A percentile compares a stretch with the other conserved stretches of the same genome.
These are phyloP conservation scores for Venturia carpophila DNA, from an alignment of 2,329 filamentous ascomycete genomes.

Conservation along the genomic window DNA sequence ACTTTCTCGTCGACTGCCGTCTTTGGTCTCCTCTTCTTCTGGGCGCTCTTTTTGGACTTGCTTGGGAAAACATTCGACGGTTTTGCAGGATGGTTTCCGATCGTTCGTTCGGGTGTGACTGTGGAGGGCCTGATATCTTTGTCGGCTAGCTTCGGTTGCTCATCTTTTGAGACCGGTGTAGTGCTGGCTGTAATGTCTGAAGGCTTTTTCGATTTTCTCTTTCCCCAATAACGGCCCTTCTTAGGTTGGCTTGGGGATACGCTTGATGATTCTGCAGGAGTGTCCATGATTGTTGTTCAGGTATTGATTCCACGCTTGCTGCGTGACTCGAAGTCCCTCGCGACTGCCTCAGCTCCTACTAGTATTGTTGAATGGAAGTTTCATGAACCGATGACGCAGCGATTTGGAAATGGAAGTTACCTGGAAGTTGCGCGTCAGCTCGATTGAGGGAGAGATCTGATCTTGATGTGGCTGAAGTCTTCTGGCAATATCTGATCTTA, in stretches of 20 bases:
- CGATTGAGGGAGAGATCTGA: not conserved
- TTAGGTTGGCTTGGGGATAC: not conserved
- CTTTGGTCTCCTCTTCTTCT: not conserved
- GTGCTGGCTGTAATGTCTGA: not conserved
- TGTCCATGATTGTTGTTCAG: not conserved
- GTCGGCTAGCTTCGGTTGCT: not conserved
- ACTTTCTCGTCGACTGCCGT: not conserved
- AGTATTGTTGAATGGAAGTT: not conserved
- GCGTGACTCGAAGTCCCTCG: not conserved
- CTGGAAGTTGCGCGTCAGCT: not conserved
- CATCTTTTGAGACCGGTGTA: not conserved
- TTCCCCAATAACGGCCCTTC: not conserved
- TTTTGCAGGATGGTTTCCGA: not conserved
- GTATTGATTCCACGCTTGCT: not conserved
- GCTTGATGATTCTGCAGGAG: not conserved
- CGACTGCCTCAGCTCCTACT: not conserved
- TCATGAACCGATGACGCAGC: not conserved
- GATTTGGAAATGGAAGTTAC: not conserved
- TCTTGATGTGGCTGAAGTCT: not conserved
- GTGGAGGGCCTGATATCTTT: not conserved
- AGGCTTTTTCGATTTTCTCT: not conserved
- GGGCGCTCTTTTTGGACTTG: not conserved
- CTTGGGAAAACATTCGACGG: not conserved
- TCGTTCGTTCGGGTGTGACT: too few relatives aligned
- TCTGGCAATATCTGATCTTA: not conserved